Evolutionary conservation across 2,329 filamentous ascomycete species (phyloP), one percentile per base, ranked within the genome.

Genomic region (Myriosclerotinia curreyana): DNA sequence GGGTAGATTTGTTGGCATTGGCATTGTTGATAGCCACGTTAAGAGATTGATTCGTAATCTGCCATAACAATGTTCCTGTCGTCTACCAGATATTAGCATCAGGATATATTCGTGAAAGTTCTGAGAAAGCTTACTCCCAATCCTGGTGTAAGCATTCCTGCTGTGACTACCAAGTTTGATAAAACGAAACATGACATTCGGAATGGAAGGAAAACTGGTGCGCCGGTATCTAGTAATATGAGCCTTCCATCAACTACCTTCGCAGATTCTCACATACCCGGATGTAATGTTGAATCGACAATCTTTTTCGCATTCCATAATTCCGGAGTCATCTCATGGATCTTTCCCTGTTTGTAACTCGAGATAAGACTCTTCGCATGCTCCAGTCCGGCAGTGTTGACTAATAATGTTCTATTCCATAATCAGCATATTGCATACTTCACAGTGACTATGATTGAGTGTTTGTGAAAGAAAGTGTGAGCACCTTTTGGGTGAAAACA

Each of bases 11-110:
- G 84, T 99, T 99, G 68, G 94, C 92, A 77, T 99, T 99, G 74
- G 94, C 91, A 76, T 87, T 92, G 83, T 99, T 99, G 82, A 99
- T 94, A 70, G 92, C 94, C 36, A 99, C 95, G 76, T 99, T 99
- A 72, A 99, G 88, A 15, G 93, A 97, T 80, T 99, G 95, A 79
- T 99, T 99, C 70, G 90, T 86, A 65, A 97, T 86, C 79, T 99
- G 95, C 95, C 95, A 99, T 69, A 89, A 88, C 46, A 98, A 82
- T 6, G 92, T 97, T 60, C 94, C 95, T 50, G 84, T 83, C 52
- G 89, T 96, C 83, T 90, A 69, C 20, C 22, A 65, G 42, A 22
- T 22, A 53, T 68, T 52, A 69, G 61, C 38, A 64, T 54, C 34
- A 20, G 53, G 56, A 49, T 66, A 28, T 51, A 31, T 44, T 5